phyloP scores from a whole-genome alignment of 2,329 filamentous ascomycete genomes.

The Colletotrichum tropicale region DNA sequence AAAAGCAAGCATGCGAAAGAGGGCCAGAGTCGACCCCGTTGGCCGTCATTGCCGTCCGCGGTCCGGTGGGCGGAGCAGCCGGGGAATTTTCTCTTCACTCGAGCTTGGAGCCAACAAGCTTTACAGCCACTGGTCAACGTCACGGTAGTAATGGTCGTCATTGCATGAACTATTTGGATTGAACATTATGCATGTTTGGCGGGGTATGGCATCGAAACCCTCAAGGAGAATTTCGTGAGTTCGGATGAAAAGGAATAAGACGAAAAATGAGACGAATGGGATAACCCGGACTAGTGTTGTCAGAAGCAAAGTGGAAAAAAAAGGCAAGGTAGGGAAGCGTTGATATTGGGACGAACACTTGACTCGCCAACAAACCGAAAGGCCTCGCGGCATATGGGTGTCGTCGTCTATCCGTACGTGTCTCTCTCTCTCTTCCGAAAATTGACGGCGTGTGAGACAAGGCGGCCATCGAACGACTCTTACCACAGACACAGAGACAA shows the following conservation, averaged over 20 bases:
- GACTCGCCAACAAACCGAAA: neutral
- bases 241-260: neutral
- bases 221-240: neutral
- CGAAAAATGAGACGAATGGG: neutral
- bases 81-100: neutral
- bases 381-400: neutral
- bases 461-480: neutral
- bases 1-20: neutral
- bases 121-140: neutral
- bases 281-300: neutral
- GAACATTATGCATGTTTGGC: constrained; percentile 7
- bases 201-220: neutral
- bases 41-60: neutral
- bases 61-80: neutral
- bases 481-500: neutral
- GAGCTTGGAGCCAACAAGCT: neutral
- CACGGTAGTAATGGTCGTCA: neutral
- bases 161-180: neutral
- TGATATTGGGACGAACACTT: neutral
- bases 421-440: neutral
- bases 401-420: neutral
- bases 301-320: neutral
- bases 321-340: neutral
- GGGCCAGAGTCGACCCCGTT: neutral
- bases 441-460: neutral